phyloP scores from a whole-genome alignment of 176 grass and related monocot genomes.

The Melocanna baccifera region DNA sequence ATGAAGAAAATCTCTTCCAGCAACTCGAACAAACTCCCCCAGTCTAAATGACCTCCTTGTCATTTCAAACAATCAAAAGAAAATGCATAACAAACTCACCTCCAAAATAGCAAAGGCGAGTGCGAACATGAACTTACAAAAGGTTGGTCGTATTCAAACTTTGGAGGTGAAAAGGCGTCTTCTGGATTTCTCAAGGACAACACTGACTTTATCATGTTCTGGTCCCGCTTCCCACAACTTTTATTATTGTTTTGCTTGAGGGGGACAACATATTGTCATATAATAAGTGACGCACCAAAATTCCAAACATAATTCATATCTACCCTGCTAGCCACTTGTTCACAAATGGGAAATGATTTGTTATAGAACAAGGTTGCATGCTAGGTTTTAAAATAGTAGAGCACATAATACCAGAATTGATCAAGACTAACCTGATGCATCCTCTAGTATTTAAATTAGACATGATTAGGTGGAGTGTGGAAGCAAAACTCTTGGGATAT shows the following conservation, averaged over 20 bases:
- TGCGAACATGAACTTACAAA: conserved; percentile 47
- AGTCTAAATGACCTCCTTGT: too few relatives aligned
- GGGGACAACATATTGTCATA: conserved; percentile 12
- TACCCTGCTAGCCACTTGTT: not conserved
- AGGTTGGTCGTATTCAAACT: conserved; percentile 38
- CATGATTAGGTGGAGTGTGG: not conserved
- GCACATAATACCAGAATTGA: too few relatives aligned
- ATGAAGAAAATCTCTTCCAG: too few relatives aligned
- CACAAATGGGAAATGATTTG: not conserved
- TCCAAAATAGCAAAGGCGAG: too few relatives aligned
- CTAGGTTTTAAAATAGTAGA: too few relatives aligned
- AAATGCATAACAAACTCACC: too few relatives aligned
- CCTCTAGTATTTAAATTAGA: too few relatives aligned
- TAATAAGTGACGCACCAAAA: too few relatives aligned
- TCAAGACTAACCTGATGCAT: too few relatives aligned
- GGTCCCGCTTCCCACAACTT: conserved; percentile 10
- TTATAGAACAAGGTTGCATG: too few relatives aligned
- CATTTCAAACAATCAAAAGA: too few relatives aligned
- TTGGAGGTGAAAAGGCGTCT: conserved; percentile 29
- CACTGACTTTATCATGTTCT: conserved; percentile 19
- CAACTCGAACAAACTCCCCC: too few relatives aligned
- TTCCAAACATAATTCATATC: not conserved
- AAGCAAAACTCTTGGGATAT: not conserved
- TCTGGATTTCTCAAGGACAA: conserved; percentile 44
- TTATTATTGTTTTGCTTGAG: not conserved